Evolutionary conservation across 306 rosid genomes (phyloP).

Genomic region (Sindora glabra): DNA sequence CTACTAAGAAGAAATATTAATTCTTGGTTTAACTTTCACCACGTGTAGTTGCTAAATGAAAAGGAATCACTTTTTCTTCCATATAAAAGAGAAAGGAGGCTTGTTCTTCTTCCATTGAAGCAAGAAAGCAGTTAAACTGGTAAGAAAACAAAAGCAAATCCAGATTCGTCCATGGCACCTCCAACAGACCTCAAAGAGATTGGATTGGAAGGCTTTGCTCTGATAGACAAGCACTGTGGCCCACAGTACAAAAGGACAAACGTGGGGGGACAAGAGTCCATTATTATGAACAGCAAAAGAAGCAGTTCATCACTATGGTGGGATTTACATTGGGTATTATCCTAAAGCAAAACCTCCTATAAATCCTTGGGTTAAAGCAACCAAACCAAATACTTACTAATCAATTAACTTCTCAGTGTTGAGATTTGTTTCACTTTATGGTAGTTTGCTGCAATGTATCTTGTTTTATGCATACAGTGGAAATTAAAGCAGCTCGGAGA

Average conservation of each 20-base stretch:
- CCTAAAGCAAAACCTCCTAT: not conserved
- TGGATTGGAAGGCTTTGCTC: constrained; percentile 20
- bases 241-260: not conserved
- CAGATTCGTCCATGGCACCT: not conserved
- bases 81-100: not conserved
- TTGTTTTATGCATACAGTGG: not conserved
- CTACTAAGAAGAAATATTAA: too few relatives aligned
- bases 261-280: not conserved
- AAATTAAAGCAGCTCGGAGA: too few relatives aligned
- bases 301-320: not conserved
- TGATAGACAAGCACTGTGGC: constrained; percentile 9
- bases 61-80: not conserved
- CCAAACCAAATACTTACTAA: not conserved
- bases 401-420: not conserved
- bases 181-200: not conserved
- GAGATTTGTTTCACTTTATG: too few relatives aligned
- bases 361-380: not conserved
- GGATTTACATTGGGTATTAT: not conserved
- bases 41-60: too few relatives aligned
- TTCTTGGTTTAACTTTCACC: too few relatives aligned
- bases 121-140: not conserved
- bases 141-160: not conserved
- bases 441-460: too few relatives aligned
- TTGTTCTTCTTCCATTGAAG: not conserved
- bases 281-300: not conserved